Evolutionary conservation across 1,139 yeast genomes (phyloP).

Genomic region (Diutina mesorugosa): DNA sequence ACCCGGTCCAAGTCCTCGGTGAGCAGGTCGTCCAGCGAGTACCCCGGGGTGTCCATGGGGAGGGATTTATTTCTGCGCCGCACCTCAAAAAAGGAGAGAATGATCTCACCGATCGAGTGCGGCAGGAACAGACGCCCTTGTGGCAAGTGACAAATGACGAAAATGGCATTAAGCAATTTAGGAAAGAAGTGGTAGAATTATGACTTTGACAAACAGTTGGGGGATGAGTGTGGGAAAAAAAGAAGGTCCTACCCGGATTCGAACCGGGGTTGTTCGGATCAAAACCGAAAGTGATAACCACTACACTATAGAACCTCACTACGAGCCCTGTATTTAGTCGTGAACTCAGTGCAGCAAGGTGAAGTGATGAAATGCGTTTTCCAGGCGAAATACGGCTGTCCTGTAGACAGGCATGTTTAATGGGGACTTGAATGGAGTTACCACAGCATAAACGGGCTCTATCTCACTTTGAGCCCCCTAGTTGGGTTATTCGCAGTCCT

Average conservation of each 20-base stretch:
- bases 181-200: no score
- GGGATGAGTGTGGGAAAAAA: slow-evolving; percentile 11
- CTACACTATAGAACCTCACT: slow-evolving; percentile 29
- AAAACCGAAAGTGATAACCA: slow-evolving; percentile 39
- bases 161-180: not conserved
- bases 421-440: no score
- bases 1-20: not conserved
- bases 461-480: no score
- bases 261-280: slow-evolving; percentile 88
- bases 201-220: no score
- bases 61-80: not conserved
- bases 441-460: no score
- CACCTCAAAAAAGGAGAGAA: not conserved
- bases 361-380: no score
- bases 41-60: not conserved
- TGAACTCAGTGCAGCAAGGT: no score
- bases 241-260: slow-evolving; percentile 86
- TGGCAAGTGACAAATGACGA: not conserved
- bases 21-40: slow-evolving; percentile 2
- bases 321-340: not conserved
- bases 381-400: no score
- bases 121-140: not conserved
- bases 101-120: not conserved
- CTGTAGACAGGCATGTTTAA: no score
- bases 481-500: no score